Conservation (phyloP, 2,329 filamentous ascomycete genomes). For the Xylariaceae sp. region DNA sequence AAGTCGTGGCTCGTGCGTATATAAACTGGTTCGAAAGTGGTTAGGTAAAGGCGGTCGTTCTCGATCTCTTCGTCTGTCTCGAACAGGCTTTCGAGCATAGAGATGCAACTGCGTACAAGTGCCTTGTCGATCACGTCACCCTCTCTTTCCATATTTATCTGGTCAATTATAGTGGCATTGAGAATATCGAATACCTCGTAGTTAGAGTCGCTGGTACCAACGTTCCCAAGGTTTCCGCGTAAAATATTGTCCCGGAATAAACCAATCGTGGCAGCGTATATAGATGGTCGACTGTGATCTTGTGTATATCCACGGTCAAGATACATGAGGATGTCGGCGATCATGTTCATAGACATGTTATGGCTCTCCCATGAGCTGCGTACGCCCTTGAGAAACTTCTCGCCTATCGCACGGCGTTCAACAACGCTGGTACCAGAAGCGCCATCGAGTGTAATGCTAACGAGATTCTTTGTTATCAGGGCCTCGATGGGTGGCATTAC, state of each 20-base stretch:
- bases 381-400: conserved; percentile 79
- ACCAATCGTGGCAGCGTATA: conserved; percentile 84
- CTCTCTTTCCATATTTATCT: conserved; percentile 89
- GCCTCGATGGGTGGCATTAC: conserved; percentile 74
- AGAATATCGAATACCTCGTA: conserved; percentile 74
- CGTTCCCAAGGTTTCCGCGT: conserved; percentile 57
- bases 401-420: conserved; percentile 80
- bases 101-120: conserved; percentile 80
- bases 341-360: conserved; percentile 93
- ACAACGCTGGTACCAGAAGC: conserved; percentile 68
- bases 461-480: conserved; percentile 73
- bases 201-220: conserved; percentile 48
- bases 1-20: conserved; percentile 73
- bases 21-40: conserved; percentile 81
- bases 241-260: conserved; percentile 89
- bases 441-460: conserved; percentile 64
- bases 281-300: conserved; percentile 73
- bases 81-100: conserved; percentile 90
- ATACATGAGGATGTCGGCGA: conserved; percentile 95
- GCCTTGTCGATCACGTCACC: conserved; percentile 87
- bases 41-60: conserved; percentile 80
- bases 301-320: conserved; percentile 86
- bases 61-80: conserved; percentile 80
- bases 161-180: conserved; percentile 82
- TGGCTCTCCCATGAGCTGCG: conserved; percentile 87